Evolutionary conservation across 2,329 filamentous ascomycete genomes (phyloP).

Genomic region (Geosmithia putterillii): DNA sequence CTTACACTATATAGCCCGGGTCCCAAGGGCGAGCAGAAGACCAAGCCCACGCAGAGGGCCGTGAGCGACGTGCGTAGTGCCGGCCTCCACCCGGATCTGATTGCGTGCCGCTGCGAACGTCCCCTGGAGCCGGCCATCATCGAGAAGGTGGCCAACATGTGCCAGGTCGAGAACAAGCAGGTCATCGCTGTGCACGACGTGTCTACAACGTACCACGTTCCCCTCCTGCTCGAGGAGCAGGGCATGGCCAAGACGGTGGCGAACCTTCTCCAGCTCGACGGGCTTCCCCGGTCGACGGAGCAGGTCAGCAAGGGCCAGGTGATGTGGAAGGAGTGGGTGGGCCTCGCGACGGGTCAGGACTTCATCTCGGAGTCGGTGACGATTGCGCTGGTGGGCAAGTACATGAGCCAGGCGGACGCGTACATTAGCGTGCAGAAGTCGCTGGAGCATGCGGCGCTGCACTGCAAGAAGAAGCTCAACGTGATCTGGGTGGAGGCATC

Average conservation of each 20-base stretch:
- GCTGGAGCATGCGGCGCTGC: slow-evolving; percentile 86
- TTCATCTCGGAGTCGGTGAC: slow-evolving; percentile 55
- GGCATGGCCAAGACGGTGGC: slow-evolving; percentile 58
- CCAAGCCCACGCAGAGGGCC: slow-evolving; percentile 89
- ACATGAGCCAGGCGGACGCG: slow-evolving; percentile 71
- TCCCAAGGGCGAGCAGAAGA: slow-evolving; percentile 67
- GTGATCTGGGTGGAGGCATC: slow-evolving; percentile 77
- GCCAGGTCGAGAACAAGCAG: slow-evolving; percentile 75
- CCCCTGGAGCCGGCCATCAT: slow-evolving; percentile 63
- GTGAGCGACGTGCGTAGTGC: slow-evolving; percentile 75
- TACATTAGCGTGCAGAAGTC: slow-evolving; percentile 79
- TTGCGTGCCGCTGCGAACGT: slow-evolving; percentile 82
- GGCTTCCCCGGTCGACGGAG: slow-evolving; percentile 34
- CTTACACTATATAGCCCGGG: slow-evolving; percentile 3
- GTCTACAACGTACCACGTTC: slow-evolving; percentile 85
- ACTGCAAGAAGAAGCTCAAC: slow-evolving; percentile 65
- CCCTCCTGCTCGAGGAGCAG: slow-evolving; percentile 79
- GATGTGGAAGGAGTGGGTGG: slow-evolving; percentile 74
- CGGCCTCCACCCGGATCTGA: slow-evolving; percentile 62
- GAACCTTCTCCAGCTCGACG: slow-evolving; percentile 51
- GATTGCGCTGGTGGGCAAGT: slow-evolving; percentile 89
- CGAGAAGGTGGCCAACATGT: slow-evolving; percentile 79
- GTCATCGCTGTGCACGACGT: slow-evolving; percentile 87
- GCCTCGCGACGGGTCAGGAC: slow-evolving; percentile 35
- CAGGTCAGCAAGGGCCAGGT: slow-evolving; percentile 46